Base-by-base conservation (phyloP, 164 flowering plant species). In the Sextonia rubra region DNA sequence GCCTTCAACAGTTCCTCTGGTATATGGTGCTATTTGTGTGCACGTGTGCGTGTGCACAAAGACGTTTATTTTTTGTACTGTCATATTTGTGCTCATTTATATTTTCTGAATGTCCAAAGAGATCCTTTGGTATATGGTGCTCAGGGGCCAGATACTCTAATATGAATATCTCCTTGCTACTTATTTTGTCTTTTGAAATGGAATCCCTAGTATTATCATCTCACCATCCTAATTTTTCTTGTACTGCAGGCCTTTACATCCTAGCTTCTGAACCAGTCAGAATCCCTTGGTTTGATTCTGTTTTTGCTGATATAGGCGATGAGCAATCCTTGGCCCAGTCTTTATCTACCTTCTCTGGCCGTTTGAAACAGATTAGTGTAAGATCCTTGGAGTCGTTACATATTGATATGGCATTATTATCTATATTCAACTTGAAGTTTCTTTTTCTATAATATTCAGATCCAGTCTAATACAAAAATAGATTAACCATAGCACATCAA, bases 251-350 rank as follows among this genome's bases (percentile, higher is more conserved):
- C 44, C 89, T 94, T 70, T 80, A 91, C 82, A 88, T 94, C 58
- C 76, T 92, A 75, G 80, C 93, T 67, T 85, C 99, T 66, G 99
- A 91, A 81, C 83, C 93, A 70, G 91, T 79, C 27, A 83, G 76
- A 78, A 83, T 94, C 70, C 99, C 98, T 70, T 94, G 99, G 97
- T 87, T 91, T 86, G 99, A 92, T 82, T 85, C 70, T 76, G 79
- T 94, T 71, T 87, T 89, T 84, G 95, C 99, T 75, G 99, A 94
- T 80, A 89, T 92, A 77, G 97, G 99, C 64, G 99, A 94, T 86
- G 99, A 91, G 60, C 97, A 94, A 76, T 94, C 99, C 37, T 72
- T 94, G 75, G 81, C 91, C 29, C 97, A 92, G 65, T 94, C 97
- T 73, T 74, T 94, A 69, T 92, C 99, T 75, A 94, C 99, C 71